A percentile compares a stretch with the other conserved stretches of the same genome.
phyloP scores from a whole-genome alignment of 352 stramenopile genomes.

The Pythium oligandrum region DNA sequence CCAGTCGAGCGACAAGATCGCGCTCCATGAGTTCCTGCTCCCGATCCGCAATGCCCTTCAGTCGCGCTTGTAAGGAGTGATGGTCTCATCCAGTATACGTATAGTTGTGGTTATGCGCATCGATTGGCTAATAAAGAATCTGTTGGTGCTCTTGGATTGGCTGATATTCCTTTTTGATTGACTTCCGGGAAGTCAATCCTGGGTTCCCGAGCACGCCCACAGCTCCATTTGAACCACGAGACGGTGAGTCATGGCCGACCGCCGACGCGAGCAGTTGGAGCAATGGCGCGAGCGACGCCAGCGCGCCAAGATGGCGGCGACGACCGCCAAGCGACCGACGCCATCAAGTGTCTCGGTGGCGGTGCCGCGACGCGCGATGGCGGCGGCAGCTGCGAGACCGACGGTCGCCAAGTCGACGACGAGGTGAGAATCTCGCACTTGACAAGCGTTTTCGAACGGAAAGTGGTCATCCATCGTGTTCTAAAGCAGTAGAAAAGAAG shows the following conservation, averaged over 20 bases:
- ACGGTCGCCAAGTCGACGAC: background rate
- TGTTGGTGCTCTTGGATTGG: too few relatives aligned
- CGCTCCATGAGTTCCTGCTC: slow-evolving; percentile 50
- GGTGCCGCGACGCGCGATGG: slow-evolving; percentile 6
- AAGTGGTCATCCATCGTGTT: too few relatives aligned
- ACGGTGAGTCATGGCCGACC: slow-evolving; percentile 35
- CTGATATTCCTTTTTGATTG: background rate
- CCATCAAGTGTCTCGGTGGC: slow-evolving; percentile 16
- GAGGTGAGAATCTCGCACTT: too few relatives aligned
- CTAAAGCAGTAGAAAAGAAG: too few relatives aligned
- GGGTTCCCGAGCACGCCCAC: background rate
- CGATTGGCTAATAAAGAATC: too few relatives aligned
- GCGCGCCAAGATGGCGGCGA: slow-evolving; percentile 9
- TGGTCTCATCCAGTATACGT: too few relatives aligned
- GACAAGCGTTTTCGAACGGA: too few relatives aligned
- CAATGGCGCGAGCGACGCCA: slow-evolving; percentile 55
- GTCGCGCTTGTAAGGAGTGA: slow-evolving; percentile 8
- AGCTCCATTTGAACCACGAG: too few relatives aligned
- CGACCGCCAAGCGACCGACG: slow-evolving; percentile 10
- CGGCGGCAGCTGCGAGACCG: background rate
- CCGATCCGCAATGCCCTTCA: slow-evolving; percentile 47
- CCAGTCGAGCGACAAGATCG: slow-evolving; percentile 50
- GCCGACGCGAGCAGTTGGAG: slow-evolving; percentile 54
- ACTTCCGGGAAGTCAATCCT: slow-evolving; percentile 10
- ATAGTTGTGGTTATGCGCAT: too few relatives aligned